Base-by-base conservation (phyloP, 805 yeast species). In the Lachancea quebecensis region DNA sequence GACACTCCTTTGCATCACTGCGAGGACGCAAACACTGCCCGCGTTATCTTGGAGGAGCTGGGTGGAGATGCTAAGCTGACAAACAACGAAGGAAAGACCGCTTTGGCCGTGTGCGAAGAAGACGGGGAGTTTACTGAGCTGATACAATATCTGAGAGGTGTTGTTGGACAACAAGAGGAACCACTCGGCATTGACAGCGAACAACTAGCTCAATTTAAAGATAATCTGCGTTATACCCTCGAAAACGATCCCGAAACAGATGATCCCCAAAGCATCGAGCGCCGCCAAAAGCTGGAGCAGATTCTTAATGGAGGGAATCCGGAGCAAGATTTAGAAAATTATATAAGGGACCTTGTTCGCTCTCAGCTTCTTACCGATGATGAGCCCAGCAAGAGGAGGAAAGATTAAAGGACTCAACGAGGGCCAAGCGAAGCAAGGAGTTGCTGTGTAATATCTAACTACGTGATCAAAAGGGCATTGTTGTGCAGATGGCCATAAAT, bases 1-100 rank as follows among this genome's bases (percentile, higher is more conserved):
- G 99, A 93, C 57, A 84, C 98, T 0, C 97, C 99, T 0, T 70
- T 93, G 49, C 98, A 91, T 62, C 95, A 88, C 54, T 86, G 80
- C 17, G 99, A 93, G 59, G 83, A 80, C 45, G 66, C 77, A 0
- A 68, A 60, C 1, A 73, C 79, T 1, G 97, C 95, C 1, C 77
- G 74, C 52, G 55, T 72, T 18, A 68, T 93, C 43, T 72, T 93
- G 0, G 86, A 81, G 52, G 77, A 78, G 42, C 72, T 81, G 29
- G 72, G 76, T 3, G 96, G 91, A 0, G 84, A 87, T 63, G 73
- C 69, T 59, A 77, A 64, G 37, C 54, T 78, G 32, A 76, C 71
- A 58, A 91, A 93, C 61, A 62, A 66, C 37, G 96, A 86, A 25
- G 95, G 87, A 3, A 74, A 77, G 56, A 89, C 91, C 1, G 71